Percentiles rank a stretch among this genome's conserved stretches.
These are phyloP conservation scores for Yarrowia hollandica DNA, from an alignment of 805 yeast genomes.

Conservation along the genomic window DNA sequence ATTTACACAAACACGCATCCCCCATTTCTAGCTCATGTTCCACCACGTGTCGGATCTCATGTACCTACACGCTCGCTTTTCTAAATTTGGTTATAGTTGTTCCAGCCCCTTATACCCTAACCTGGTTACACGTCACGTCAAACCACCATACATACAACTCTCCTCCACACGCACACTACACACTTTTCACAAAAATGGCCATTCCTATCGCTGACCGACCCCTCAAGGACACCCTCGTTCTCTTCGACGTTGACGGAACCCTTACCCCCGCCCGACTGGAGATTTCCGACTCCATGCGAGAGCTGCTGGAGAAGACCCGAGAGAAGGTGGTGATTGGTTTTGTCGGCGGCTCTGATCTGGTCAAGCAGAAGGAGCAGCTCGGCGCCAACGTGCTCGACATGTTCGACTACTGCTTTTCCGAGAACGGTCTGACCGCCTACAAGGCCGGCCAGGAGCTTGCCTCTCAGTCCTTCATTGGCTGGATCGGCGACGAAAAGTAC, in stretches of 20 bases:
- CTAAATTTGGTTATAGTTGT: no score
- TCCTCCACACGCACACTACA: no score
- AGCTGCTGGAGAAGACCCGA: conserved; percentile 71
- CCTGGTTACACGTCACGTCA: conserved; percentile 14
- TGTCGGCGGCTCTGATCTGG: conserved; percentile 95
- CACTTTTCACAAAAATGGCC: conserved; percentile 38
- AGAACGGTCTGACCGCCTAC: conserved; percentile 98
- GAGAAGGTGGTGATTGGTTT: conserved; percentile 93
- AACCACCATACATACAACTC: neutral
- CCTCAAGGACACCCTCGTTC: conserved; percentile 67
- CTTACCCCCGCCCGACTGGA: conserved; percentile 92
- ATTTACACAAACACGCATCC: no score
- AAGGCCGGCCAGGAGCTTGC: conserved; percentile 84
- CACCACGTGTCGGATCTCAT: no score
- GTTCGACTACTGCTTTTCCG: conserved; percentile 95
- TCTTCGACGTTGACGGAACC: conserved; percentile 98
- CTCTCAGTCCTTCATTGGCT: conserved; percentile 87
- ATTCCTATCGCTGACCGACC: conserved; percentile 78
- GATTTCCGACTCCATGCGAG: conserved; percentile 64
- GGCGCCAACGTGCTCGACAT: conserved; percentile 73
- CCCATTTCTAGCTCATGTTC: no score
- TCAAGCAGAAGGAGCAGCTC: conserved; percentile 94
- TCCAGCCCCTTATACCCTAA: no score
- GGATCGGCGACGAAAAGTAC: conserved; percentile 96
- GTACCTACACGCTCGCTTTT: no score